Conservation (phyloP, 164 flowering plant genomes). For the Magnolia sinica region DNA sequence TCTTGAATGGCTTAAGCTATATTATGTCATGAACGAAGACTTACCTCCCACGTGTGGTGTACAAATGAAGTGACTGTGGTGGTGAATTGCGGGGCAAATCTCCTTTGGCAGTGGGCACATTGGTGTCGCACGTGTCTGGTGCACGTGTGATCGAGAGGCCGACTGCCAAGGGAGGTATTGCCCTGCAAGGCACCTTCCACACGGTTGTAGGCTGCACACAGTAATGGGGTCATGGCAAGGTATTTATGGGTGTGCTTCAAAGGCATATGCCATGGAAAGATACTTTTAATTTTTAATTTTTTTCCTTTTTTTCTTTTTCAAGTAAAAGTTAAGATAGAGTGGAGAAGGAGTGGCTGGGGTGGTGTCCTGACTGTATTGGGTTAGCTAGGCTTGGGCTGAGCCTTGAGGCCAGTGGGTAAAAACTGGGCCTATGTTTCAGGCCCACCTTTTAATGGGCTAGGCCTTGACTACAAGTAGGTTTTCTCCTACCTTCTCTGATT, state of each 20-base stretch:
- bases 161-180: constrained; percentile 11
- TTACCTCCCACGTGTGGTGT: too few relatives aligned
- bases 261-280: not conserved
- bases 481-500: too few relatives aligned
- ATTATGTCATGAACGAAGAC: too few relatives aligned
- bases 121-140: not conserved
- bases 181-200: constrained; percentile 9
- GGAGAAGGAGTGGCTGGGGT: too few relatives aligned
- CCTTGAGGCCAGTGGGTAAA: too few relatives aligned
- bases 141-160: not conserved
- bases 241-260: not conserved
- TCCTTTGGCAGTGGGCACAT: constrained; percentile 44
- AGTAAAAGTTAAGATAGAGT: too few relatives aligned
- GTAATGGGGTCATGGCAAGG: not conserved
- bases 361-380: too few relatives aligned
- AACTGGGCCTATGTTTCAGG: too few relatives aligned
- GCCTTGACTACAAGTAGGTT: too few relatives aligned
- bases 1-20: too few relatives aligned
- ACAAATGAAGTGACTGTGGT: not conserved
- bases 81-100: constrained; percentile 52
- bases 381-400: too few relatives aligned
- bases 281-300: not conserved
- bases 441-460: too few relatives aligned
- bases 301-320: not conserved
- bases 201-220: not conserved